Percentiles rank a stretch among this genome's conserved stretches.
phyloP scores from a whole-genome alignment of 73 alveolate genomes.

The Paraurostyla sp. region DNA sequence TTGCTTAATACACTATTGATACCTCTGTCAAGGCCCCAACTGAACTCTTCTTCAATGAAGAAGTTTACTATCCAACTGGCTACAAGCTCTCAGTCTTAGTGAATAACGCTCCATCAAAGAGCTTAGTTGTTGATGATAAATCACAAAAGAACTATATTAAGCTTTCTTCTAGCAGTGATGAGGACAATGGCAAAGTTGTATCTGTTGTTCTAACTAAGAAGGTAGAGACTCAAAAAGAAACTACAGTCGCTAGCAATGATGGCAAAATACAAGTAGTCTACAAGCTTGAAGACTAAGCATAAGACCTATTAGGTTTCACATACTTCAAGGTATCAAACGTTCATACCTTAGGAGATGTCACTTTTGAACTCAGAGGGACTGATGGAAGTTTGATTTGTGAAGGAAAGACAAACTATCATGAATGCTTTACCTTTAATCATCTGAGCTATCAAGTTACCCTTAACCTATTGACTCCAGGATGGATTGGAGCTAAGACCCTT shows the following conservation, averaged over 20 bases:
- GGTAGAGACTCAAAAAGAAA: neutral
- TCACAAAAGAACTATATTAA: neutral
- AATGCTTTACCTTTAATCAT: constrained; percentile 28
- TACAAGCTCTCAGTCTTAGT: neutral
- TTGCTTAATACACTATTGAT: neutral
- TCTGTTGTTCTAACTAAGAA: neutral
- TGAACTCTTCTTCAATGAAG: constrained; percentile 35
- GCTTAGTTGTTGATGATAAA: neutral
- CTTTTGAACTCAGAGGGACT: neutral
- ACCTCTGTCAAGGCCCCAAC: neutral
- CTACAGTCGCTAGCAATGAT: neutral
- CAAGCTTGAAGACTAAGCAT: neutral
- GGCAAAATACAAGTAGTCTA: neutral
- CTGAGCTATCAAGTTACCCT: neutral
- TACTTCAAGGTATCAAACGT: neutral
- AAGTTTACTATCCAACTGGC: constrained; percentile 1
- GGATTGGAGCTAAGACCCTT: neutral
- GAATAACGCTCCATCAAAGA: neutral
- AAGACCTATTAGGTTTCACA: neutral
- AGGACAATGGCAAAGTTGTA: neutral
- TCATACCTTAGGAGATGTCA: neutral
- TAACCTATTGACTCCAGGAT: neutral
- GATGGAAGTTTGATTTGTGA: neutral
- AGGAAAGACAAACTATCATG: neutral
- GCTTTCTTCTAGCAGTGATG: neutral